A percentile compares a stretch with the other conserved stretches of the same genome.
phyloP scores from a whole-genome alignment of 2,329 filamentous ascomycete species.

The Hypoxylon sp. region DNA sequence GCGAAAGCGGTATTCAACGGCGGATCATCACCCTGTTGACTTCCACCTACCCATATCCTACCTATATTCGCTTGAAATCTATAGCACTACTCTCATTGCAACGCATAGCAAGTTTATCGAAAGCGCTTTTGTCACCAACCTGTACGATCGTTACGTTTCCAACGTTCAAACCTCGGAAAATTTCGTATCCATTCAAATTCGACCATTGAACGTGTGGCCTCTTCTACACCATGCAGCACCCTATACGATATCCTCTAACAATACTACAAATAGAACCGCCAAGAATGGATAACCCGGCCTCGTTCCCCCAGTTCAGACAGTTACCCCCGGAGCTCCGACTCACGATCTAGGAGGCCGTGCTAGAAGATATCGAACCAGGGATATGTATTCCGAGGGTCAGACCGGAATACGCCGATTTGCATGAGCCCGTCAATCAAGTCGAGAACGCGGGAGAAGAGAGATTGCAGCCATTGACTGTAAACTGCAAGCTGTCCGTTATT shows the following conservation, averaged over 20 bases:
- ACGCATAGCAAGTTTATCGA: not conserved
- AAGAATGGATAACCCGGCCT: not conserved
- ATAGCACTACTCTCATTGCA: not conserved
- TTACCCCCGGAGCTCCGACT: slow-evolving; percentile 10
- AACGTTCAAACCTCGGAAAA: not conserved
- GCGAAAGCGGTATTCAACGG: not conserved
- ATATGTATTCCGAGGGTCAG: slow-evolving; percentile 12
- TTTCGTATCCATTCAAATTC: not conserved
- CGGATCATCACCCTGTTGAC: not conserved
- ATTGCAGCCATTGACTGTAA: slow-evolving; percentile 8
- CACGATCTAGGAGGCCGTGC: slow-evolving; percentile 21
- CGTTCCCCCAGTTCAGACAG: slow-evolving; percentile 9
- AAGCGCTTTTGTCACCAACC: not conserved
- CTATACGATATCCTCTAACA: not conserved
- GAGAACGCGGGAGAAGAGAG: not conserved
- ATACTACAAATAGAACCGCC: not conserved
- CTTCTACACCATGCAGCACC: not conserved
- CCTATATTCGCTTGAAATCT: not conserved
- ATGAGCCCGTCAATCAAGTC: not conserved
- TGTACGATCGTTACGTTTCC: not conserved
- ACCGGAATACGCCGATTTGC: not conserved
- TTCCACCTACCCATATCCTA: not conserved
- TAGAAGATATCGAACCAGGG: not conserved
- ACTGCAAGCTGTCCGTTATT: not conserved
- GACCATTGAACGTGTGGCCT: not conserved